Conservation (phyloP, 2,329 filamentous ascomycete genomes). For the Neopestalotiopsis sp. region DNA sequence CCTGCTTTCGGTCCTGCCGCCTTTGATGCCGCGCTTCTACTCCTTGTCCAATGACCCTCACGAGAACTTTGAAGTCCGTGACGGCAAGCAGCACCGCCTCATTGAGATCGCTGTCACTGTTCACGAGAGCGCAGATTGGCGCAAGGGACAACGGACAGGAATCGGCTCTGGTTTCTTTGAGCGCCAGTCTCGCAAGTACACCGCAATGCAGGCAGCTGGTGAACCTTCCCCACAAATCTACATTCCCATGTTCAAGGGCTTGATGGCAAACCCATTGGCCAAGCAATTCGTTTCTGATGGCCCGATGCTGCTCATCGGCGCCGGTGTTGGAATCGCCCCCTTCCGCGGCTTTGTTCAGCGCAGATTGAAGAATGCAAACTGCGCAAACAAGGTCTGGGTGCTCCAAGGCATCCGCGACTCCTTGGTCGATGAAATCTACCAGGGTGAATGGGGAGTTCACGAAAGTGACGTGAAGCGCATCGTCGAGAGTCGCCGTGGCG, state of each 20-base stretch:
- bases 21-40: slow-evolving; percentile 97
- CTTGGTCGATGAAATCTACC: slow-evolving; percentile 93
- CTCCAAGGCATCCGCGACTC: slow-evolving; percentile 63
- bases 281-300: slow-evolving; percentile 91
- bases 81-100: slow-evolving; percentile 74
- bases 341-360: slow-evolving; percentile 98
- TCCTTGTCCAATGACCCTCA: slow-evolving; percentile 96
- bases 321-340: slow-evolving; percentile 93
- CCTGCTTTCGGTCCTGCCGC: slow-evolving; percentile 79
- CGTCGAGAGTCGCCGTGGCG: slow-evolving; percentile 75
- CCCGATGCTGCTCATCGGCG: slow-evolving; percentile 96
- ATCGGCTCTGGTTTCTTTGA: slow-evolving; percentile 95
- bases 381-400: slow-evolving; percentile 43
- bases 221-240: slow-evolving; percentile 66
- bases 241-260: slow-evolving; percentile 95
- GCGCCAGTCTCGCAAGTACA: slow-evolving; percentile 75
- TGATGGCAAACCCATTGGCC: slow-evolving; percentile 96
- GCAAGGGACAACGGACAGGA: slow-evolving; percentile 73
- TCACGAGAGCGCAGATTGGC: slow-evolving; percentile 85
- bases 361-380: slow-evolving; percentile 42
- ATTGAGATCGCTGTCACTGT: slow-evolving; percentile 97
- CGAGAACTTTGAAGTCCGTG: slow-evolving; percentile 70
- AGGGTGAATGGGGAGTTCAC: slow-evolving; percentile 93
- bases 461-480: slow-evolving; percentile 86
- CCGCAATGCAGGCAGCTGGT: slow-evolving; percentile 69